Percentiles rank a stretch among this genome's conserved stretches.
phyloP scores from a whole-genome alignment of 148 eudicot species.

The Rhododendron williamsianum region DNA sequence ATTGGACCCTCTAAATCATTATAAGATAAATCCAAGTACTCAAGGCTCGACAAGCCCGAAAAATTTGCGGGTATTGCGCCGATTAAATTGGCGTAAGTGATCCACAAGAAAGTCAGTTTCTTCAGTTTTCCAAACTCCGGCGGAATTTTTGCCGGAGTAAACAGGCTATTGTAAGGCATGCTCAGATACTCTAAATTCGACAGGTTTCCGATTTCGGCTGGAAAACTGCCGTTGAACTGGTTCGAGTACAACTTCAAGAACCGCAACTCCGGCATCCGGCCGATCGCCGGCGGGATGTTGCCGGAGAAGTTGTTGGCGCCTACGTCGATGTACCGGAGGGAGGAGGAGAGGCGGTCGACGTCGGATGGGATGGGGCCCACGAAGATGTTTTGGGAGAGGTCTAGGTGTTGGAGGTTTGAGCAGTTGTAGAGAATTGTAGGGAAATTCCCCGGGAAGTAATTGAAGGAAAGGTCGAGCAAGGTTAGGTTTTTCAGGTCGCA shows the following conservation, averaged over 20 bases:
- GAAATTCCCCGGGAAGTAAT: conserved; percentile 39
- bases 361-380: conserved; percentile 61
- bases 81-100: conserved; percentile 34
- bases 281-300: conserved; percentile 37
- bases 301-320: conserved; percentile 60
- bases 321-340: conserved; percentile 38
- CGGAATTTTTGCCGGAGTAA: conserved; percentile 29
- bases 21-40: conserved; percentile 37
- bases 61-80: conserved; percentile 57
- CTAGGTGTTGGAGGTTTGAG: conserved; percentile 34
- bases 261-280: conserved; percentile 6
- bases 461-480: conserved; percentile 35
- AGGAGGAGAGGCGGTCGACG: conserved; percentile 39
- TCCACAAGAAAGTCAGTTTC: conserved; percentile 32
- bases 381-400: conserved; percentile 45
- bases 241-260: not conserved
- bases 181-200: conserved; percentile 31
- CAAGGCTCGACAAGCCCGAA: conserved; percentile 34
- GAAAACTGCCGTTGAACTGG: conserved; percentile 30
- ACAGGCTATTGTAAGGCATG: conserved; percentile 24
- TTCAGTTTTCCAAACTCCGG: conserved; percentile 38
- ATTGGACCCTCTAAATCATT: conserved; percentile 50
- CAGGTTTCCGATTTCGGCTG: conserved; percentile 48
- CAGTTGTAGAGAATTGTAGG: conserved; percentile 48
- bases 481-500: conserved; percentile 50